A percentile compares a stretch with the other conserved stretches of the same genome.
These are phyloP conservation scores for Herpetospermum pedunculosum DNA, from an alignment of 306 rosid genomes.

Conservation along the genomic window DNA sequence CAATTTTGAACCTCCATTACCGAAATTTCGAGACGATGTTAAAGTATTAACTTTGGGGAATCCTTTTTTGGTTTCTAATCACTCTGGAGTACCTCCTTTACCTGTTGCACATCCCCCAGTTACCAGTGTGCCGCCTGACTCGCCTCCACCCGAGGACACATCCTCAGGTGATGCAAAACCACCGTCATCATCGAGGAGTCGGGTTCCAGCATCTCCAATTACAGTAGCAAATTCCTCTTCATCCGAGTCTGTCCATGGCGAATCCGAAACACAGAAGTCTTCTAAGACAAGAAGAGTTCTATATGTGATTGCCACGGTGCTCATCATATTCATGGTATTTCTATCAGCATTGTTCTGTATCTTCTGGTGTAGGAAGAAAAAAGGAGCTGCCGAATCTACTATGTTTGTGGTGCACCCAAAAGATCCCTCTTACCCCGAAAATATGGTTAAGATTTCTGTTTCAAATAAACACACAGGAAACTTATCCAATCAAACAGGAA, in stretches of 20 bases:
- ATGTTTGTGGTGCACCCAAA: slow-evolving; percentile 58
- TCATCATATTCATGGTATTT: slow-evolving; percentile 9
- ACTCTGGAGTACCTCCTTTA: slow-evolving; percentile 19
- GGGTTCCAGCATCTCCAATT: not conserved
- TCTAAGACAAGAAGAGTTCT: not conserved
- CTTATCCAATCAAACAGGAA: slow-evolving; percentile 39
- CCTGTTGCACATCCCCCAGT: slow-evolving; percentile 21
- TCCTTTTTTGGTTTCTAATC: slow-evolving; percentile 28
- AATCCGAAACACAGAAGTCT: not conserved
- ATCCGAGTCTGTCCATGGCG: not conserved
- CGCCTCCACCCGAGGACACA: slow-evolving; percentile 14
- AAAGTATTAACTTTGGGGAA: slow-evolving; percentile 37
- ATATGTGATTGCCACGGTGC: not conserved
- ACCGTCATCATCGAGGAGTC: not conserved
- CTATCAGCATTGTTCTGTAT: slow-evolving; percentile 24
- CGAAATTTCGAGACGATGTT: slow-evolving; percentile 35
- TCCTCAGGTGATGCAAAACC: slow-evolving; percentile 11
- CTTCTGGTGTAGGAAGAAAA: slow-evolving; percentile 31
- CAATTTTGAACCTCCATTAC: slow-evolving; percentile 54
- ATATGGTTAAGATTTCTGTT: slow-evolving; percentile 43
- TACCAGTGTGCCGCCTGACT: slow-evolving; percentile 13
- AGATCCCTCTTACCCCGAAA: slow-evolving; percentile 42
- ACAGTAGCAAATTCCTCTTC: not conserved
- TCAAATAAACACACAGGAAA: slow-evolving; percentile 33
- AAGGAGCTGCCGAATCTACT: slow-evolving; percentile 21